Percentiles rank a stretch among this genome's conserved stretches.
phyloP scores from a whole-genome alignment of 163 green algal genomes.

The Picocystis sp. region DNA sequence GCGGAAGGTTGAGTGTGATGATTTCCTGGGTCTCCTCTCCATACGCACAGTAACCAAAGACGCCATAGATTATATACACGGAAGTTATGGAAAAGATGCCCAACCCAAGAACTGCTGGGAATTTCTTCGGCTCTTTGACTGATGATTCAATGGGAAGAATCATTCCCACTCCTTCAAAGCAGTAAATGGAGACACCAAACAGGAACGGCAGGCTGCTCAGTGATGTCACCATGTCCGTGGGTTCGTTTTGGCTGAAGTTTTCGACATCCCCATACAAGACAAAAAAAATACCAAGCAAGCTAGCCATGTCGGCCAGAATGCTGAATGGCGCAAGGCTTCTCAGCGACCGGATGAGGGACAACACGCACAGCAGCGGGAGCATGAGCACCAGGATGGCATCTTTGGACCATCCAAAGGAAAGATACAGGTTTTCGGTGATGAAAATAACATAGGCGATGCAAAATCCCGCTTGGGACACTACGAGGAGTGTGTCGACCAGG shows the following conservation, averaged over 20 bases:
- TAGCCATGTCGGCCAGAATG: conserved; percentile 19
- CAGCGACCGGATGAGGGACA: conserved; percentile 19
- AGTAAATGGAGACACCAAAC: conserved; percentile 39
- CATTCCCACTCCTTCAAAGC: conserved; percentile 39
- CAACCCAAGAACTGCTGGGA: conserved; percentile 17
- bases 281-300: conserved; percentile 4
- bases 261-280: not conserved
- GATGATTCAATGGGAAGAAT: conserved; percentile 30
- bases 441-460: conserved; percentile 40
- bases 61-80: conserved; percentile 27
- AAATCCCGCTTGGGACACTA: conserved; percentile 25
- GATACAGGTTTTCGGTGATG: conserved; percentile 24
- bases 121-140: conserved; percentile 28
- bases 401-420: not conserved
- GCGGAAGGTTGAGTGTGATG: conserved; percentile 39
- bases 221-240: conserved; percentile 5
- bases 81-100: conserved; percentile 19
- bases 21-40: conserved; percentile 30
- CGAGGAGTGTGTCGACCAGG: conserved; percentile 11
- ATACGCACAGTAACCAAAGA: conserved; percentile 30
- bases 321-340: conserved; percentile 22
- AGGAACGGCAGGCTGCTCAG: conserved; percentile 22
- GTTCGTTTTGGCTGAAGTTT: not conserved
- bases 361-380: conserved; percentile 6
- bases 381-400: not conserved